Evolutionary conservation across 1,284 basidiomycete species (phyloP).

Genomic region (Ustilago lituana): DNA sequence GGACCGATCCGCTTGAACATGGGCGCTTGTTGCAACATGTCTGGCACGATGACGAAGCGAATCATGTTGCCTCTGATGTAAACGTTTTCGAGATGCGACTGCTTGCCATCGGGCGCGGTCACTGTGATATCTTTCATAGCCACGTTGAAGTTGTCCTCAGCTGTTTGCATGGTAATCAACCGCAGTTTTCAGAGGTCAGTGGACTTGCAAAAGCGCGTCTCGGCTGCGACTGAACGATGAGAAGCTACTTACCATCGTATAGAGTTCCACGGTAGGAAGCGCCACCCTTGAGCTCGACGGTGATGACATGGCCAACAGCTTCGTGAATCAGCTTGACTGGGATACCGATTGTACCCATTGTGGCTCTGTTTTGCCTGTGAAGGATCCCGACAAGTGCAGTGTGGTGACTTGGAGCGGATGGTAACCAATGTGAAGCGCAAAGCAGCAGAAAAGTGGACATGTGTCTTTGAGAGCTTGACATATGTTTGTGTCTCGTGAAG

Average conservation of each 20-base stretch:
- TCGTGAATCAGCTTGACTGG: constrained; percentile 69
- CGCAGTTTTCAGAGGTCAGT: no score
- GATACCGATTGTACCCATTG: constrained; percentile 66
- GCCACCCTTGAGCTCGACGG: constrained; percentile 96
- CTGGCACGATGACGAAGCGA: constrained; percentile 95
- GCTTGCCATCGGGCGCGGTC: constrained; percentile 95
- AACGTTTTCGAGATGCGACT: constrained; percentile 98
- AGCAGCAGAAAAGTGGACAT: constrained; percentile 2
- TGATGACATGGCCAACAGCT: constrained; percentile 91
- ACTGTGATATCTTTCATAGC: constrained; percentile 96
- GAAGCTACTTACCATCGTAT: constrained; percentile 73
- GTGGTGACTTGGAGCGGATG: neutral
- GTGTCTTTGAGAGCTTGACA: neutral
- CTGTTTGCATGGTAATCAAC: constrained; percentile 72
- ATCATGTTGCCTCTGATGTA: constrained; percentile 97
- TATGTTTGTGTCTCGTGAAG: constrained; percentile 4
- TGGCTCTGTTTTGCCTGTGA: no score
- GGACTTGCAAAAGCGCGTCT: no score
- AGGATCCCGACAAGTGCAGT: no score
- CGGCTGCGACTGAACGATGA: neutral
- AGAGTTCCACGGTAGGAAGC: constrained; percentile 97
- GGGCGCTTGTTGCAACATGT: constrained; percentile 98
- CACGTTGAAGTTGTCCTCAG: constrained; percentile 98
- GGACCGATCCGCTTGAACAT: constrained; percentile 99
- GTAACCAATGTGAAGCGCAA: neutral